Evolutionary conservation across 2,329 filamentous ascomycete genomes (phyloP), one percentile per base, ranked within the genome.

Genomic region (Aspergillus flavus): DNA sequence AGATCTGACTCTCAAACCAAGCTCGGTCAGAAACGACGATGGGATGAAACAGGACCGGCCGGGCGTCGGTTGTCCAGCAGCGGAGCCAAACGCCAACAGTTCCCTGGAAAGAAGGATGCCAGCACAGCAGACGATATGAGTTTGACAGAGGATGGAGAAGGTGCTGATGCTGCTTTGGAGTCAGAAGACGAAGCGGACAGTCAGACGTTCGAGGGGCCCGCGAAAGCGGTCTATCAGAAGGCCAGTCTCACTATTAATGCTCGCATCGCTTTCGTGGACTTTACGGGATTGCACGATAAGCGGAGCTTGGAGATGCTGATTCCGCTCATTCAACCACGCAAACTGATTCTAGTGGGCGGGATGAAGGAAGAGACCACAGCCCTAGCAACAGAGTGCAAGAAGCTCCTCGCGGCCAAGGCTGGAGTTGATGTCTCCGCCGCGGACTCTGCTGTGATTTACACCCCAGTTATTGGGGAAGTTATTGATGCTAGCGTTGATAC

Each of bases 401-500:
- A 89, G 69, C 82, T 93, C 0, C 78, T 88, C 6, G 80, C 79
- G 36, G 79, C 79, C 16, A 84, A 81, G 64, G 70, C 75, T 5
- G 76, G 71, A 3, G 66, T 69, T 26, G 71, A 71, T 16, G 68
- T 65, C n/a, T 68, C 72, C 32, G 80, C 89, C 36, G 79, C 80
- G n/a, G 71, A 78, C 75, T 50, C 79, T 79, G 85, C 88, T 41
- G 89, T 94, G 66, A 92, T 99, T 6, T 94, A 94, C 74, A 93
- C 92, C 0, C 95, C 95, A 1, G 78, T 81, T 11, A 82, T 92
- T n/a, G 93, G 93, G 28, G 82, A 85, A 39, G 82, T 84, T 16
- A 85, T 99, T 48, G 90, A 99, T 76, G 95, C 94, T 14, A 97
- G 94, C 73, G 94, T 98, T 48, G 95, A 99, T 75, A 98, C 94